Evolutionary conservation across 305 asterid genomes (phyloP).

Genomic region (Solanum hybrid): DNA sequence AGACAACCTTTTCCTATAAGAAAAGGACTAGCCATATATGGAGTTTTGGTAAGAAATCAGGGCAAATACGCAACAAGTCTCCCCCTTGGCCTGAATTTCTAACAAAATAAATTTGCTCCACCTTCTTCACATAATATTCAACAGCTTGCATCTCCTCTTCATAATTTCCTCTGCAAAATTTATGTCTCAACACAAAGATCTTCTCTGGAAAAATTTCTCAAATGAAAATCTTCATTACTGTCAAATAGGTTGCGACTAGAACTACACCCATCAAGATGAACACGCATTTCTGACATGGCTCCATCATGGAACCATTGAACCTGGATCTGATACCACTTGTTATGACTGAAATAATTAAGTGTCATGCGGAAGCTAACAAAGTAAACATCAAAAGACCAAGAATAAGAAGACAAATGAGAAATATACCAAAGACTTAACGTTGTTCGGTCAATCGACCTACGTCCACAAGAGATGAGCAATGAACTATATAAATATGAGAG

Average conservation of each 20-base stretch:
- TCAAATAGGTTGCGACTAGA: not conserved
- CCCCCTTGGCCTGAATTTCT: not conserved
- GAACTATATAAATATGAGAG: not conserved
- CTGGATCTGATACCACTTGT: not conserved
- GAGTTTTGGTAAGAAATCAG: not conserved
- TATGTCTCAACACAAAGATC: not conserved
- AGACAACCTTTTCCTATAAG: not conserved
- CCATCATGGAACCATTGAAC: not conserved
- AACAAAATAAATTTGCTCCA: not conserved
- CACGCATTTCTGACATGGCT: not conserved
- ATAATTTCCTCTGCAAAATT: not conserved
- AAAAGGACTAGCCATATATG: not conserved
- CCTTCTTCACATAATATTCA: not conserved
- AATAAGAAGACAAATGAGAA: not conserved
- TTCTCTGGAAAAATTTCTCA: not conserved
- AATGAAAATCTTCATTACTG: not conserved
- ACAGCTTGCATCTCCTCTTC: not conserved
- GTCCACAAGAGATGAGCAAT: not conserved
- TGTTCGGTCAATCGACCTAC: not conserved
- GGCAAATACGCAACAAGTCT: not conserved
- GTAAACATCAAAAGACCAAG: not conserved
- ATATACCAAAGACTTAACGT: not conserved
- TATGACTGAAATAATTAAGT: not conserved
- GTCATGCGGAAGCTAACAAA: not conserved
- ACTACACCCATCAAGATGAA: not conserved